These are phyloP conservation scores for Ceratocystiopsis brevicomis DNA, from an alignment of 2,329 filamentous ascomycete genomes.

Conservation along the genomic window DNA sequence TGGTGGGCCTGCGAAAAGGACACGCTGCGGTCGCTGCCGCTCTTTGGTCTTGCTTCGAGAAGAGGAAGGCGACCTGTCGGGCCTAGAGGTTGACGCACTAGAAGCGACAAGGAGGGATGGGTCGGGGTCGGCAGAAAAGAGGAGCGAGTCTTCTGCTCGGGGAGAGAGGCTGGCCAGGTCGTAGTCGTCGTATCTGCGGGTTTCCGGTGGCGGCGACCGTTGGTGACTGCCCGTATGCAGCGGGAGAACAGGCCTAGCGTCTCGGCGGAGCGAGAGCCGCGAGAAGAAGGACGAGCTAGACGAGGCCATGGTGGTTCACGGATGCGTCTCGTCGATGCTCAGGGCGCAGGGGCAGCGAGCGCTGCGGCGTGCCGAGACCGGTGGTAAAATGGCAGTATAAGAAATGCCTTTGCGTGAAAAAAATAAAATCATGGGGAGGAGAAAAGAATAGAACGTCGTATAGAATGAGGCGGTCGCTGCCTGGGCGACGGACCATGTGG, in stretches of 20 bases:
- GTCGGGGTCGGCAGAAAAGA: slow-evolving; percentile 6
- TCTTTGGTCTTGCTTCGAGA: slow-evolving; percentile 9
- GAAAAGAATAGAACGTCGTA: no score
- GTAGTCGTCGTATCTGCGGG: no score
- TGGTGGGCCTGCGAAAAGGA: slow-evolving; percentile 29
- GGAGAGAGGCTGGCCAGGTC: no score
- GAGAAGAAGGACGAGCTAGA: slow-evolving; percentile 14
- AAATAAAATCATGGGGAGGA: no score
- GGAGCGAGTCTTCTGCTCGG: slow-evolving; percentile 6
- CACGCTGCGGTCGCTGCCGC: slow-evolving; percentile 4
- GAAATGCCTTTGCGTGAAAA: no score
- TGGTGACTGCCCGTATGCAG: slow-evolving; percentile 17
- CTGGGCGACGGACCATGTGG: no score
- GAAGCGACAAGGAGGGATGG: slow-evolving; percentile 1
- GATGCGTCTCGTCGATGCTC: no score
- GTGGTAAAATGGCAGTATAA: no score
- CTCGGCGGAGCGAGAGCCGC: slow-evolving; percentile 13
- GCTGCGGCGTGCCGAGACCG: no score
- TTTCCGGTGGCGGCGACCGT: slow-evolving; percentile 15
- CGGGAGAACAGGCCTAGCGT: slow-evolving; percentile 12
- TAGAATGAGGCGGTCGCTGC: no score
- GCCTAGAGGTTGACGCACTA: no score
- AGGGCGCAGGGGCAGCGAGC: no score
- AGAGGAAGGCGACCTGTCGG: neutral
- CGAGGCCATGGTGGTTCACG: neutral